Percentiles rank a stretch among this genome's conserved stretches.
Conservation (phyloP, 2,329 filamentous ascomycete species). For the Hymenoscyphus scutula region DNA sequence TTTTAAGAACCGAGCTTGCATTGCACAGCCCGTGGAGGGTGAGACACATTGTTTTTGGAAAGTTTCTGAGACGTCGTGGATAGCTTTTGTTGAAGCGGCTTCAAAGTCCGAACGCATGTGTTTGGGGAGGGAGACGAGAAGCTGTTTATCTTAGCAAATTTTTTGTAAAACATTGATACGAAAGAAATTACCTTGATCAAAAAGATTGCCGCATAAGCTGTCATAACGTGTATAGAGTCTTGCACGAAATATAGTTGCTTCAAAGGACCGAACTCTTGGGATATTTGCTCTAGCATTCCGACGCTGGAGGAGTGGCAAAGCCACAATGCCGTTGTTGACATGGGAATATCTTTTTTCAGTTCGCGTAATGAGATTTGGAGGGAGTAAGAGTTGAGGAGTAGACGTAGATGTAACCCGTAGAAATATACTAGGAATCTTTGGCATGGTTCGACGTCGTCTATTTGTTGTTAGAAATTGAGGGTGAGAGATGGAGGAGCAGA, state of each 20-base stretch:
- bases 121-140: slow-evolving; percentile 24
- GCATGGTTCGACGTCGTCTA: slow-evolving; percentile 26
- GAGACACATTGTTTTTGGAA: slow-evolving; percentile 35
- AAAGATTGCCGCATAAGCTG: slow-evolving; percentile 42
- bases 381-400: slow-evolving; percentile 40
- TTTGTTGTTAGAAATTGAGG: slow-evolving; percentile 5
- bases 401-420: slow-evolving; percentile 40
- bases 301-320: slow-evolving; percentile 41
- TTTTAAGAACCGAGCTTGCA: slow-evolving; percentile 37
- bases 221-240: slow-evolving; percentile 44
- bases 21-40: slow-evolving; percentile 32
- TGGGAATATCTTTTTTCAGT: slow-evolving; percentile 25
- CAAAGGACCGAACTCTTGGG: slow-evolving; percentile 27
- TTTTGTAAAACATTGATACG: background rate
- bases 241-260: slow-evolving; percentile 41
- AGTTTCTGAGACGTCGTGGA: slow-evolving; percentile 19
- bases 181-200: slow-evolving; percentile 36
- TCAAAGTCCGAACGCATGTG: slow-evolving; percentile 23
- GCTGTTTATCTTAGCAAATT: slow-evolving; percentile 12
- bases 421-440: slow-evolving; percentile 41
- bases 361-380: slow-evolving; percentile 37
- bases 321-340: slow-evolving; percentile 36
- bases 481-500: slow-evolving; percentile 10
- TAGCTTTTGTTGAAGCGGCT: slow-evolving; percentile 16
- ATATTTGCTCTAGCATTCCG: slow-evolving; percentile 63